Evolutionary conservation across 2,329 filamentous ascomycete genomes (phyloP).

Genomic region (Aspergillaceae sp.): DNA sequence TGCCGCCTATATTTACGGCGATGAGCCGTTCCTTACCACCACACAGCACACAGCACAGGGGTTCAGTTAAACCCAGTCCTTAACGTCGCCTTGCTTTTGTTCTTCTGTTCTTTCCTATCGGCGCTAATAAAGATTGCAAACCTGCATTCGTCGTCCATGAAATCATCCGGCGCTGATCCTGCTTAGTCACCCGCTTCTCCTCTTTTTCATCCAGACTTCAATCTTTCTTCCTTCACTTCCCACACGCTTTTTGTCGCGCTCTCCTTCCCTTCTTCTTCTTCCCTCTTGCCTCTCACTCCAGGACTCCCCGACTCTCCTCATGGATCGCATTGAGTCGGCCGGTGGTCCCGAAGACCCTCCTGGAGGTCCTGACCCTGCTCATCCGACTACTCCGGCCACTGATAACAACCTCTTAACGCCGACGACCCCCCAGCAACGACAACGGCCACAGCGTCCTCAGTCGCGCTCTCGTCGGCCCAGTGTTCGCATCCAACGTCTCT

Average conservation of each 20-base stretch:
- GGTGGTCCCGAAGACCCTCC: slow-evolving; percentile 13
- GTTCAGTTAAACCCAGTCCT: no score
- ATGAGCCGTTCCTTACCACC: no score
- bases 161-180: no score
- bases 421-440: neutral
- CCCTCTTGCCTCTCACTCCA: neutral
- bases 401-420: slow-evolving; percentile 1
- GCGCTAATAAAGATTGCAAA: no score
- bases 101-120: no score
- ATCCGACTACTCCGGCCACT: slow-evolving; percentile 1
- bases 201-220: neutral
- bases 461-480: slow-evolving; percentile 25
- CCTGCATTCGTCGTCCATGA: no score
- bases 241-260: neutral
- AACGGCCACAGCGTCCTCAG: neutral
- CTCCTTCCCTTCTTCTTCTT: neutral
- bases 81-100: no score
- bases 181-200: neutral
- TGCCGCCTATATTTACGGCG: no score
- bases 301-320: slow-evolving; percentile 7
- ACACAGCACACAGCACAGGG: no score
- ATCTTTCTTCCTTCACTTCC: neutral
- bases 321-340: slow-evolving; percentile 33
- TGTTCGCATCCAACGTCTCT: slow-evolving; percentile 20
- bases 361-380: slow-evolving; percentile 7